Evolutionary conservation across 192 early-diverging fungal genomes (phyloP).

Genomic region (Linnemannia hyalina): DNA sequence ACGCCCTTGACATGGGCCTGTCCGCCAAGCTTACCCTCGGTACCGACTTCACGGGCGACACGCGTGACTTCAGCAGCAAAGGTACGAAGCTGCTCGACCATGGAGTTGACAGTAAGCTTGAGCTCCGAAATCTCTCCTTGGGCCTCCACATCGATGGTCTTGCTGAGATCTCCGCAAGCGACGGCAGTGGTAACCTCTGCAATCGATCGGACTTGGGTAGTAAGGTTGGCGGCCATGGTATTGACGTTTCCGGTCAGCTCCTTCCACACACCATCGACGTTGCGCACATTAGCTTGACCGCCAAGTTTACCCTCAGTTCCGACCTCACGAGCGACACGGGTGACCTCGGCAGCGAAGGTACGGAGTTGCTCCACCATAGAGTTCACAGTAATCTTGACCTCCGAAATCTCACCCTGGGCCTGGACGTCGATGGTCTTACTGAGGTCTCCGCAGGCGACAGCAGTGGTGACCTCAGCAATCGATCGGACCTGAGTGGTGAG

Average conservation of each 20-base stretch:
- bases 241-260: constrained; percentile 65
- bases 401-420: constrained; percentile 74
- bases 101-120: constrained; percentile 58
- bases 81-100: constrained; percentile 60
- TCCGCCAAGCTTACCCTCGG: constrained; percentile 62
- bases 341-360: constrained; percentile 67
- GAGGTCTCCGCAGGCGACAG: constrained; percentile 76
- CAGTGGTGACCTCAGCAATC: constrained; percentile 74
- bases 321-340: constrained; percentile 65
- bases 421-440: constrained; percentile 74
- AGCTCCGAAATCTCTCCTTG: constrained; percentile 59
- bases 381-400: constrained; percentile 78
- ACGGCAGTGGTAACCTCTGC: constrained; percentile 59
- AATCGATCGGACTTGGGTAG: constrained; percentile 62
- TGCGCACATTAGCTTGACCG: constrained; percentile 58
- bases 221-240: constrained; percentile 65
- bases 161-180: constrained; percentile 53
- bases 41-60: constrained; percentile 55
- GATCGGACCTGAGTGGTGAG: constrained; percentile 77
- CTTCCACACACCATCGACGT: constrained; percentile 58
- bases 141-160: constrained; percentile 58
- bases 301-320: constrained; percentile 65
- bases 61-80: constrained; percentile 56
- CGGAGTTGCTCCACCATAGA: constrained; percentile 76
- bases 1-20: constrained; percentile 60